A percentile compares a stretch with the other conserved stretches of the same genome.
These are phyloP conservation scores for Eucalyptus marginata DNA, from an alignment of 345 rosid species.

Conservation along the genomic window DNA sequence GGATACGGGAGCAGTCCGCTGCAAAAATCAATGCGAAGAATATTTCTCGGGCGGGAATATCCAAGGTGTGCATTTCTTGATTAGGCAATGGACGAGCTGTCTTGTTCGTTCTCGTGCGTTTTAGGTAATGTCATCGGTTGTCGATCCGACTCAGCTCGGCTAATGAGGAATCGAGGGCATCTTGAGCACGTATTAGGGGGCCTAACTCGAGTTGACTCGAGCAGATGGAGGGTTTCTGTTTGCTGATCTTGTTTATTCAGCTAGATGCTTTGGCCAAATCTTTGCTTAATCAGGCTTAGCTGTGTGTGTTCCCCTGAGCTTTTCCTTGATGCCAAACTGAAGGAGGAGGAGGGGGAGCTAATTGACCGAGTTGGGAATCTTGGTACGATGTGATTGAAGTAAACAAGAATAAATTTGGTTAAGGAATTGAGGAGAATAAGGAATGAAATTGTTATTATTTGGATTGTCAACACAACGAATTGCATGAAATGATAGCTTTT, in stretches of 20 bases:
- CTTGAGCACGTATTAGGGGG: not conserved
- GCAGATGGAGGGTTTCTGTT: not conserved
- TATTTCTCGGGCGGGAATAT: not conserved
- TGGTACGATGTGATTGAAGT: not conserved
- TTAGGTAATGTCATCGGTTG: not conserved
- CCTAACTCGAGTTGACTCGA: not conserved
- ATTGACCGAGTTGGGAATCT: not conserved
- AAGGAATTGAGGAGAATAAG: not conserved
- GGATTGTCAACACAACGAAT: not conserved
- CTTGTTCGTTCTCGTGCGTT: not conserved
- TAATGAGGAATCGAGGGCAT: not conserved
- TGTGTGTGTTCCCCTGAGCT: not conserved
- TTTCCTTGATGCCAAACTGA: not conserved
- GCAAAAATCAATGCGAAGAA: not conserved
- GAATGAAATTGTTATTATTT: not conserved
- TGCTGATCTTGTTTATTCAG: not conserved
- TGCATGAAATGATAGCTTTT: not conserved
- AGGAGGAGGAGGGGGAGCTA: not conserved
- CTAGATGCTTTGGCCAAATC: not conserved
- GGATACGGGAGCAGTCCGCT: not conserved
- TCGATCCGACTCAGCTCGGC: not conserved
- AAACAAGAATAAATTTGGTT: not conserved
- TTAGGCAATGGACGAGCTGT: not conserved
- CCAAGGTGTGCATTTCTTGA: not conserved
- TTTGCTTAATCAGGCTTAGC: not conserved